Evolutionary conservation across 495 filamentous ascomycete genomes (phyloP), one percentile per base, ranked within the genome.

Genomic region (Hamigera avellanea): DNA sequence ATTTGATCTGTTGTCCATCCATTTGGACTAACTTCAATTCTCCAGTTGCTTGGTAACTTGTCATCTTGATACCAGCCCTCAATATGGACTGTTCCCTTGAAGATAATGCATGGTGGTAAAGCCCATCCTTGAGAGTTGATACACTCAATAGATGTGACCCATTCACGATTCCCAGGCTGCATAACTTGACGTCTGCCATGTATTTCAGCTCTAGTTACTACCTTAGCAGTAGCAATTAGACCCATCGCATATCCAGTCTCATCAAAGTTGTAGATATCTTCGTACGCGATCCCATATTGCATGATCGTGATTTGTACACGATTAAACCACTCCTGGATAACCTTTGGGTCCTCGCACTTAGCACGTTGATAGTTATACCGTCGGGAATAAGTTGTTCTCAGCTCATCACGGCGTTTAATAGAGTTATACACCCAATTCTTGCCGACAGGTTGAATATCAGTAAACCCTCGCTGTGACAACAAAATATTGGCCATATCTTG

Each of bases 251-350:
- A 50, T 26, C 56, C 46, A 32, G 49, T 61, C 42, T 68, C 50
- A 43, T 69, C 51, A 43, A 69, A 65, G 41, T 64, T 67, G 34
- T 63, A 63, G 18, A 58, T 54, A 51, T 67, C 56, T 14, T 56
- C 43, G n/a, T 57, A 41, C n/a, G 39, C 14, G 30, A 69, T 60
- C 9, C 49, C 44, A 37, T 66, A 56, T 38, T 67, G 50, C 10
- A 35, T 40, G 15, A 44, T 47, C 32, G 46, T 52, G 29, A 58
- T 50, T 31, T 30, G 14, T 35, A 65, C 37, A 26, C 57, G 49
- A 19, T 37, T 23, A 44, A 67, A 66, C 53, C 48, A 69, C 2
- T 10, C 39, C 1, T 33, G 8, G 34, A 62, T 54, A 27, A 55
- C 14, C 26, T 46, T 37, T 19, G 50, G 53, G 52, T 67, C 50